Evolutionary conservation across 257 asterid genomes (phyloP).

Genomic region (Agastache rugosa): DNA sequence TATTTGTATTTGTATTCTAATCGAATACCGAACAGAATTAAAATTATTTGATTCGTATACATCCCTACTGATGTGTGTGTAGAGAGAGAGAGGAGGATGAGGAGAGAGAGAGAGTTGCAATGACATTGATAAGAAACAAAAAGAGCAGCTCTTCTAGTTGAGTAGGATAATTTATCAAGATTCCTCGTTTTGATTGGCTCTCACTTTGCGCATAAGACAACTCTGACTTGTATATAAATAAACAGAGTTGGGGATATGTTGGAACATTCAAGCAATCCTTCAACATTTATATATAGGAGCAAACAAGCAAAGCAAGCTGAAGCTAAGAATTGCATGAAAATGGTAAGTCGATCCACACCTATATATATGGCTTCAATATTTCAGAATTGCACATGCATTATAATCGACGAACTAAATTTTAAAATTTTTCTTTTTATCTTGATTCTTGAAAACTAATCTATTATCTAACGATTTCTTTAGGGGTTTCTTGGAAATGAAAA

Average conservation of each 20-base stretch:
- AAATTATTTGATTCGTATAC: too few relatives aligned
- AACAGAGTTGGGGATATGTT: background rate
- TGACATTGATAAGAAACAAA: too few relatives aligned
- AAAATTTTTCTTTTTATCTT: background rate
- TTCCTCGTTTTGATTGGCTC: background rate
- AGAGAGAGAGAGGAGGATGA: too few relatives aligned
- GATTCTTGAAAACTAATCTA: background rate
- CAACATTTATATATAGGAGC: too few relatives aligned
- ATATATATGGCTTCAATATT: too few relatives aligned
- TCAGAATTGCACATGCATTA: too few relatives aligned
- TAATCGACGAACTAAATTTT: background rate
- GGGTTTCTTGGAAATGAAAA: conserved; percentile 9
- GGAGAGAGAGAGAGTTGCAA: too few relatives aligned
- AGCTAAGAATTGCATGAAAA: background rate
- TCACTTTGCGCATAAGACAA: background rate
- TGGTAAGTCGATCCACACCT: conserved; percentile 8
- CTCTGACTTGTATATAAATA: background rate
- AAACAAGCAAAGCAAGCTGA: too few relatives aligned
- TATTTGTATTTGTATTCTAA: too few relatives aligned
- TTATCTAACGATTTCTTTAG: background rate
- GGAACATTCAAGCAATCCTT: background rate
- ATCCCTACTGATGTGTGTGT: too few relatives aligned
- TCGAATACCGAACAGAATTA: too few relatives aligned
- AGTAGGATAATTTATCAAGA: conserved; percentile 10
- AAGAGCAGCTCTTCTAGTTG: background rate